Percentiles rank a stretch among this genome's conserved stretches.
Conservation (phyloP, 192 early-diverging fungal genomes). For the Coemansia sp. region DNA sequence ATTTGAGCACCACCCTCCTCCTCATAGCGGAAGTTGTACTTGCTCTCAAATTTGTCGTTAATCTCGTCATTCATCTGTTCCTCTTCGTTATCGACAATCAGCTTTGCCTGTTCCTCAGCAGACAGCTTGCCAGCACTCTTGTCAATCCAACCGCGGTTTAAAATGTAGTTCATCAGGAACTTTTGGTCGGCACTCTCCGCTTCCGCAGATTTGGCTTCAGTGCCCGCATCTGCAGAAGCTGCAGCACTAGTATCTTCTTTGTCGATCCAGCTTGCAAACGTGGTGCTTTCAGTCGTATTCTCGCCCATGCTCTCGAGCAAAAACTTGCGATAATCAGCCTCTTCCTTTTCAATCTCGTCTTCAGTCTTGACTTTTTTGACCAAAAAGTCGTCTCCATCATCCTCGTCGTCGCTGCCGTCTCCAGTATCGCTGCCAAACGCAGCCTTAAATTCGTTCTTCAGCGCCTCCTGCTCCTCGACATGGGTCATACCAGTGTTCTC, state of each 20-base stretch:
- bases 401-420: slow-evolving; percentile 51
- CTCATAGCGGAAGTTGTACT: slow-evolving; percentile 93
- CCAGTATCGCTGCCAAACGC: slow-evolving; percentile 46
- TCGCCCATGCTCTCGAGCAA: slow-evolving; percentile 73
- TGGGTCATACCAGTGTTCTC: slow-evolving; percentile 54
- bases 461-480: slow-evolving; percentile 78
- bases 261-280: slow-evolving; percentile 49
- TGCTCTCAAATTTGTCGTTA: slow-evolving; percentile 83
- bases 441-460: slow-evolving; percentile 73
- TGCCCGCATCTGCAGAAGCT: background rate
- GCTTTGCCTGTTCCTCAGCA: slow-evolving; percentile 61
- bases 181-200: slow-evolving; percentile 56
- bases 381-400: slow-evolving; percentile 68
- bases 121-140: slow-evolving; percentile 62
- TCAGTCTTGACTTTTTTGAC: slow-evolving; percentile 68
- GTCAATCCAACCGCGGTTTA: slow-evolving; percentile 95
- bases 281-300: slow-evolving; percentile 13
- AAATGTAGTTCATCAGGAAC: slow-evolving; percentile 88
- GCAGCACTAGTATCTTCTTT: slow-evolving; percentile 56
- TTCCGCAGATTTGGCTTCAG: slow-evolving; percentile 12
- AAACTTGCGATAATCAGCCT: slow-evolving; percentile 87
- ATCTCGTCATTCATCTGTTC: slow-evolving; percentile 78
- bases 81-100: slow-evolving; percentile 69
- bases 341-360: slow-evolving; percentile 78
- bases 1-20: slow-evolving; percentile 73